These are phyloP conservation scores for Kwoniella europaea DNA, from an alignment of 768 basidiomycete species.

Conservation along the genomic window DNA sequence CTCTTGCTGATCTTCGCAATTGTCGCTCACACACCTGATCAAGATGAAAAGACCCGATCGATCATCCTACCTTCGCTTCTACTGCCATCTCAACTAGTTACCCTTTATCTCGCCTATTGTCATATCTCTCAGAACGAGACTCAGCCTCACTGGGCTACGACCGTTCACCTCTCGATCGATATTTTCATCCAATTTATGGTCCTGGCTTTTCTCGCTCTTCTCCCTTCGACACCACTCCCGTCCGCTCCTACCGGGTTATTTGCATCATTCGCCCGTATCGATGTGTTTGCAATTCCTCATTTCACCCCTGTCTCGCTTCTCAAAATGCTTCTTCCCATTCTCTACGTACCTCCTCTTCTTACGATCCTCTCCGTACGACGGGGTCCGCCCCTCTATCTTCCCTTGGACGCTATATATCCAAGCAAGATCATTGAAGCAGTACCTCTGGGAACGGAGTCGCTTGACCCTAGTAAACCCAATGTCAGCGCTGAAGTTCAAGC, in stretches of 20 bases:
- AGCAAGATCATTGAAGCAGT: slow-evolving; percentile 49
- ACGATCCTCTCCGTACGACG: slow-evolving; percentile 64
- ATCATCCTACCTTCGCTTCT: slow-evolving; percentile 38
- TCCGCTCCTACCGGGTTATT: slow-evolving; percentile 23
- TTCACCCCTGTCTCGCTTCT: slow-evolving; percentile 15
- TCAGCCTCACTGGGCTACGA: slow-evolving; percentile 60
- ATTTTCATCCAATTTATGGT: slow-evolving; percentile 43
- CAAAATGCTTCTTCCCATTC: slow-evolving; percentile 36
- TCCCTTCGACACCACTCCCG: slow-evolving; percentile 47
- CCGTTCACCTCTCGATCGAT: slow-evolving; percentile 66
- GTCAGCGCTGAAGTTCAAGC: slow-evolving; percentile 66
- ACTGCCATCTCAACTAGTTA: slow-evolving; percentile 41
- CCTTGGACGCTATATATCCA: slow-evolving; percentile 74
- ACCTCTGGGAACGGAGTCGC: slow-evolving; percentile 28
- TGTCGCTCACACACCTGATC: neutral
- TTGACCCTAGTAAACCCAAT: slow-evolving; percentile 67
- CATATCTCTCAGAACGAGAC: slow-evolving; percentile 64
- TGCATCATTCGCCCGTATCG: slow-evolving; percentile 27
- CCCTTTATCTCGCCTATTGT: slow-evolving; percentile 62
- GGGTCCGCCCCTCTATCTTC: slow-evolving; percentile 77
- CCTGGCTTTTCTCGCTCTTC: slow-evolving; percentile 37
- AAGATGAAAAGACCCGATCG: slow-evolving; percentile 22
- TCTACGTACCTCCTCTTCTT: slow-evolving; percentile 60
- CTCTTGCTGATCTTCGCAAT: slow-evolving; percentile 33
- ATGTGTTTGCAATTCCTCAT: slow-evolving; percentile 12